These are phyloP conservation scores for Suillus variegatus DNA, from an alignment of 768 basidiomycete genomes.

Conservation along the genomic window DNA sequence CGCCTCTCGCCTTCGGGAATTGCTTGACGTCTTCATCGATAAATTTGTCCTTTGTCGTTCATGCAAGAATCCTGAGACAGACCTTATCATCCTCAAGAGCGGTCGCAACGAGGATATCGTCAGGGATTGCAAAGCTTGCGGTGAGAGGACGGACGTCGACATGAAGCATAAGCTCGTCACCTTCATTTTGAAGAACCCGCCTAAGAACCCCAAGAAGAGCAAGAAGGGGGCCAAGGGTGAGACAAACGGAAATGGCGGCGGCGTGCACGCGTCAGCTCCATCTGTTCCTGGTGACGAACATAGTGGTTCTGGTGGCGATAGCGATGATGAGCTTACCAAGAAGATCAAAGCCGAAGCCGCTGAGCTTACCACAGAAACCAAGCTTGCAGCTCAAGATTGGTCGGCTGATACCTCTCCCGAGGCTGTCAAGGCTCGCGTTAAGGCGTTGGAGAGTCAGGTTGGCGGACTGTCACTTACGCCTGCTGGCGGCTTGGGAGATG, in stretches of 20 bases:
- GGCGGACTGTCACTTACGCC: slow-evolving; percentile 45
- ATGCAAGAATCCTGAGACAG: slow-evolving; percentile 99
- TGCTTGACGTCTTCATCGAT: slow-evolving; percentile 96
- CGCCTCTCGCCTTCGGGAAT: slow-evolving; percentile 86
- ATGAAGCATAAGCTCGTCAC: slow-evolving; percentile 97
- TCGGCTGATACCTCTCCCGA: slow-evolving; percentile 89
- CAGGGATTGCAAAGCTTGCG: slow-evolving; percentile 98
- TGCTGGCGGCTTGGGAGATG: slow-evolving; percentile 54
- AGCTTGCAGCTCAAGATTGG: slow-evolving; percentile 78
- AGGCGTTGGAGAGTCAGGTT: slow-evolving; percentile 62
- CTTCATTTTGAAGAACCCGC: slow-evolving; percentile 97
- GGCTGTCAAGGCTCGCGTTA: slow-evolving; percentile 82
- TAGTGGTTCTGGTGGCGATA: slow-evolving; percentile 46
- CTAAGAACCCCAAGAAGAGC: slow-evolving; percentile 79
- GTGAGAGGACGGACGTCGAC: slow-evolving; percentile 87
- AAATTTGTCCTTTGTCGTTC: slow-evolving; percentile 97
- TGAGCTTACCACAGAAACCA: slow-evolving; percentile 63
- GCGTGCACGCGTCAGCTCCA: slow-evolving; percentile 39
- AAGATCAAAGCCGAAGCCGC: slow-evolving; percentile 92
- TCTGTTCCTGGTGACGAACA: slow-evolving; percentile 43
- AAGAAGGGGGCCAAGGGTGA: slow-evolving; percentile 38
- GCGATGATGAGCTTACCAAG: slow-evolving; percentile 85
- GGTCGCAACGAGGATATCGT: slow-evolving; percentile 84
- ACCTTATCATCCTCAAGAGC: slow-evolving; percentile 84
- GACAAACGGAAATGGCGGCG: slow-evolving; percentile 48